phyloP scores from a whole-genome alignment of 768 basidiomycete genomes.

The Mycena chlorophos region DNA sequence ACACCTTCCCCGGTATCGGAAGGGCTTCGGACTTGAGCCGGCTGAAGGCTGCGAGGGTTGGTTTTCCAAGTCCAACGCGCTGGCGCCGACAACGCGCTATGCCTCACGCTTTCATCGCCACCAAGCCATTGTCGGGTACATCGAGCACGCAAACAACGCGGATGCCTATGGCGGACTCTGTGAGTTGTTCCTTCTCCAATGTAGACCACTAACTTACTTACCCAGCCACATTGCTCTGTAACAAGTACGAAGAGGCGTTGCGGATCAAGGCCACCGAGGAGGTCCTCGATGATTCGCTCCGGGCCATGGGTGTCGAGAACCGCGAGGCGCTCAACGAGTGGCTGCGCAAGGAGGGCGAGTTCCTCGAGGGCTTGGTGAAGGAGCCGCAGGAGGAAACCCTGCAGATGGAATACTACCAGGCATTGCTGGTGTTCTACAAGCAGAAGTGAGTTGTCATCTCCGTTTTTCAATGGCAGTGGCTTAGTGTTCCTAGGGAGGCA shows the following conservation, averaged over 20 bases:
- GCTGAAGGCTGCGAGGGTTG: constrained; percentile 14
- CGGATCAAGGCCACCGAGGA: background rate
- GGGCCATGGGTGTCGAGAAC: background rate
- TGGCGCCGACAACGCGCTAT: constrained; percentile 12
- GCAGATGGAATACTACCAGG: constrained; percentile 11
- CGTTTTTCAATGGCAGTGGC: background rate
- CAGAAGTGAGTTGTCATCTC: background rate
- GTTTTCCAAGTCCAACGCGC: constrained; percentile 19
- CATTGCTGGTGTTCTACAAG: background rate
- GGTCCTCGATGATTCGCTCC: background rate
- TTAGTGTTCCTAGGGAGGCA: too few species aligned
- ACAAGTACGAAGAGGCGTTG: constrained; percentile 7
- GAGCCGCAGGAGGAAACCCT: constrained; percentile 9
- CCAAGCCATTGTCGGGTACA: constrained; percentile 7
- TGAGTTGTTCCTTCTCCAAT: background rate
- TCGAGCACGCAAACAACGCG: constrained; percentile 1
- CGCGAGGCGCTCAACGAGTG: constrained; percentile 8
- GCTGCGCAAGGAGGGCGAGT: constrained; percentile 6
- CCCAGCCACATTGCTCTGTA: background rate
- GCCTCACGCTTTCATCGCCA: constrained; percentile 14
- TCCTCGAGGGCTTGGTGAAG: constrained; percentile 1
- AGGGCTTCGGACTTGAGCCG: constrained; percentile 16
- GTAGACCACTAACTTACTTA: background rate
- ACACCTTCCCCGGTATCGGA: constrained; percentile 15
- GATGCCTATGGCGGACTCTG: constrained; percentile 9